Percentiles rank a stretch among this genome's conserved stretches.
These are phyloP conservation scores for Filobasidium uniguttulatum DNA, from an alignment of 1,284 basidiomycete genomes.

Conservation along the genomic window DNA sequence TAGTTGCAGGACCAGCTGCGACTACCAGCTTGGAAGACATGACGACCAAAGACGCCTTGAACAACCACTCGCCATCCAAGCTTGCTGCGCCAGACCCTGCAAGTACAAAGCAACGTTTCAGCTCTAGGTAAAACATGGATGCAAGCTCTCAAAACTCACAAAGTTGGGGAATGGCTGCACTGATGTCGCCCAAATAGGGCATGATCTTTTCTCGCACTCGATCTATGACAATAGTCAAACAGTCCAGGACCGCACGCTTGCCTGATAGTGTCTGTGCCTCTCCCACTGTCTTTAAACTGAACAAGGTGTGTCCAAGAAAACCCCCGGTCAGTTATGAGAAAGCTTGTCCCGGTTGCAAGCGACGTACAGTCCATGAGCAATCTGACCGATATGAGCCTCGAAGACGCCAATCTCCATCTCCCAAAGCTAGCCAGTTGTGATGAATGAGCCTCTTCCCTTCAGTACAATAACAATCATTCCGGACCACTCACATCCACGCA, in stretches of 20 bases:
- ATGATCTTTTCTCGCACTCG: constrained; percentile 52
- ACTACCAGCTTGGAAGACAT: constrained; percentile 59
- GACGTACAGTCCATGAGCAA: constrained; percentile 28
- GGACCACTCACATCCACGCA: constrained; percentile 58
- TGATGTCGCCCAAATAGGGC: constrained; percentile 53
- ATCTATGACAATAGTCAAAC: constrained; percentile 60
- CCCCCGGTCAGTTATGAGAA: neutral
- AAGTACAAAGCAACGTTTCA: neutral
- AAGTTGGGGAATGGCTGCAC: constrained; percentile 54
- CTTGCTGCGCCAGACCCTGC: constrained; percentile 29
- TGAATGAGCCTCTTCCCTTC: constrained; percentile 6
- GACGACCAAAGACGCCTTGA: constrained; percentile 59
- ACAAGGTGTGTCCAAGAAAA: too few relatives aligned
- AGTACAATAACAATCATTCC: too few relatives aligned
- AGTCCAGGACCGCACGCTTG: constrained; percentile 57
- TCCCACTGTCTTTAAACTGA: constrained; percentile 44
- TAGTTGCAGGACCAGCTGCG: constrained; percentile 35
- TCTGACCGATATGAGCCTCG: constrained; percentile 29
- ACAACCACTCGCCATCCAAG: constrained; percentile 57
- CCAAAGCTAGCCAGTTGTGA: constrained; percentile 22
- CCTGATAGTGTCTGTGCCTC: constrained; percentile 65
- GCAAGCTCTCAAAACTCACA: constrained; percentile 44
- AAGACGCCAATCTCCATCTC: constrained; percentile 32
- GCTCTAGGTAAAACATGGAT: neutral
- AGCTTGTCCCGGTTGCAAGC: constrained; percentile 38